Percentiles rank a stretch among this genome's conserved stretches.
Evolutionary conservation across 2,329 filamentous ascomycete genomes (phyloP).

Genomic region (Talaromyces islandicus): DNA sequence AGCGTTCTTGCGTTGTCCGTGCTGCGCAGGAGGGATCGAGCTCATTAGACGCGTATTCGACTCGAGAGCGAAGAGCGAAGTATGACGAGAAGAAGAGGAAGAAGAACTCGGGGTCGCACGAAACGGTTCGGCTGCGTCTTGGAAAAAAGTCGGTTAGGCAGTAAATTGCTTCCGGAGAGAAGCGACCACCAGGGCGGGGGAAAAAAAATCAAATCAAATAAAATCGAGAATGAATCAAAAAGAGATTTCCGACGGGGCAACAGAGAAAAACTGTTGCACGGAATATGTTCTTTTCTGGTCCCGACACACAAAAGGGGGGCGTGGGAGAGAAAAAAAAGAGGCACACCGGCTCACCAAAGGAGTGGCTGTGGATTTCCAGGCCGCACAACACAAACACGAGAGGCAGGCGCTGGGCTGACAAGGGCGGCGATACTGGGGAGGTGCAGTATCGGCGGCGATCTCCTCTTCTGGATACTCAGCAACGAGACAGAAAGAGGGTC

Average conservation of each 20-base stretch:
- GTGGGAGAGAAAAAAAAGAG: neutral
- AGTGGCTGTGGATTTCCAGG: neutral
- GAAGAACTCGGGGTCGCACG: neutral
- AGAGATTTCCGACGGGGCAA: neutral
- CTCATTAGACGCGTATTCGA: slow-evolving; percentile 44
- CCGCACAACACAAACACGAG: neutral
- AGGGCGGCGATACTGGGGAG: neutral
- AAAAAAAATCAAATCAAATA: neutral
- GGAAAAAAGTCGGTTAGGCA: neutral
- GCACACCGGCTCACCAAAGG: neutral
- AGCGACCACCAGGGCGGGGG: neutral
- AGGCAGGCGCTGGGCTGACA: neutral
- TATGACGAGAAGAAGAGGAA: neutral
- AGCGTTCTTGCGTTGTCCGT: slow-evolving; percentile 53
- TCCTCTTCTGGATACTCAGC: neutral
- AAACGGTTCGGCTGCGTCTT: neutral
- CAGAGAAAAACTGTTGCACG: neutral
- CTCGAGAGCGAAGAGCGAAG: neutral
- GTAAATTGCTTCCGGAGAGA: neutral
- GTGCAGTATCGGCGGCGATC: neutral
- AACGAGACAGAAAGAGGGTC: neutral
- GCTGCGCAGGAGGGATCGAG: slow-evolving; percentile 44
- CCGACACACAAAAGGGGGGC: neutral
- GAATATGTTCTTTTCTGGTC: neutral
- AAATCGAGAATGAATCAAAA: neutral